Evolutionary conservation across 169 alveolate species (phyloP).

Genomic region (Eimeria praecox): DNA sequence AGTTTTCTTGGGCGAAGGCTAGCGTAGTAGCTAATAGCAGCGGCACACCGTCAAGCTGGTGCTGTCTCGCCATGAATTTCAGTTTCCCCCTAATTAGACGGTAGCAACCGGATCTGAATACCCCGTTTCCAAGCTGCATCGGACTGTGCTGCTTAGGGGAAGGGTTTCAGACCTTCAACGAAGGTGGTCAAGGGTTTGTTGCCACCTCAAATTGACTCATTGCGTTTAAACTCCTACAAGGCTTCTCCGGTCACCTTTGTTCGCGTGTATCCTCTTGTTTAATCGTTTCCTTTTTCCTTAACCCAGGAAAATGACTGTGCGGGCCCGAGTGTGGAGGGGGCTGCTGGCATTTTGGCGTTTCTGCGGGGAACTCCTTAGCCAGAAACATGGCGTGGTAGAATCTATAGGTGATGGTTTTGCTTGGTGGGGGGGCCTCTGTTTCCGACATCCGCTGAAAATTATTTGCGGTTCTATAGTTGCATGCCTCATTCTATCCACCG

Average conservation of each 20-base stretch:
- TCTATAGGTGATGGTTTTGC: slow-evolving; percentile 79
- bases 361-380: slow-evolving; percentile 78
- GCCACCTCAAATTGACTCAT: slow-evolving; percentile 9
- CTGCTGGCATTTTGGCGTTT: slow-evolving; percentile 66
- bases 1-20: slow-evolving; percentile 51
- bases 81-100: neutral
- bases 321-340: slow-evolving; percentile 55
- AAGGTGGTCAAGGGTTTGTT: slow-evolving; percentile 35
- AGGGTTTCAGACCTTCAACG: slow-evolving; percentile 8
- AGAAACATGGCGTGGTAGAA: slow-evolving; percentile 78
- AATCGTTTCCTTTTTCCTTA: neutral
- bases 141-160: neutral
- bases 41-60: neutral
- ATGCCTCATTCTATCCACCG: slow-evolving; percentile 76
- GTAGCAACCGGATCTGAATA: slow-evolving; percentile 37
- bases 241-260: neutral
- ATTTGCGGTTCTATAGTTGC: slow-evolving; percentile 70
- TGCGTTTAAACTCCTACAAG: slow-evolving; percentile 2
- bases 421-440: slow-evolving; percentile 77
- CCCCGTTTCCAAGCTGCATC: neutral
- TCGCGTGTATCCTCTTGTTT: neutral
- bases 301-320: slow-evolving; percentile 39
- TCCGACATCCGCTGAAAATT: slow-evolving; percentile 73
- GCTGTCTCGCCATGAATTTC: slow-evolving; percentile 63
- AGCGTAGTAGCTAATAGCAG: slow-evolving; percentile 18